Percentiles rank a stretch among this genome's conserved stretches.
Conservation (phyloP, 1,284 basidiomycete genomes). For the Cutaneotrichosporon cutaneum region DNA sequence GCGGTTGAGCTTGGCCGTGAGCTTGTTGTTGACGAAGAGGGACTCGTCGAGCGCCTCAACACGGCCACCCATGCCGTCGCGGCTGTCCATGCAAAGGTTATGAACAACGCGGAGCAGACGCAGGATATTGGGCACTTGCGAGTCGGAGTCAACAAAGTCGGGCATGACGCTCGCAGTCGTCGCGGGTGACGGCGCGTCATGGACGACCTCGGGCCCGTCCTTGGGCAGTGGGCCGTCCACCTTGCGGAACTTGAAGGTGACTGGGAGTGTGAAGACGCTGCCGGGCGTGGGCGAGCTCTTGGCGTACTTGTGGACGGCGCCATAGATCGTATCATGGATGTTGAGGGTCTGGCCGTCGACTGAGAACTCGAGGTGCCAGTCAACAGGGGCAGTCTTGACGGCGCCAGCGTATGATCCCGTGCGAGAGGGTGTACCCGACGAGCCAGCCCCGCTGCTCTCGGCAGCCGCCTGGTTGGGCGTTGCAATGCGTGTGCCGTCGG, state of each 20-base stretch:
- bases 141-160: conserved; percentile 77
- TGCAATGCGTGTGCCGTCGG: conserved; percentile 87
- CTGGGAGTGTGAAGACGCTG: conserved; percentile 29
- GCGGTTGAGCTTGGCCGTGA: conserved; percentile 95
- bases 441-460: conserved; percentile 26
- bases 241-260: conserved; percentile 82
- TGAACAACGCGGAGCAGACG: conserved; percentile 84
- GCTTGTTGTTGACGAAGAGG: conserved; percentile 94
- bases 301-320: conserved; percentile 71
- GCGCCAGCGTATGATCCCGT: conserved; percentile 86
- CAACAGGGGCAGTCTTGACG: conserved; percentile 82
- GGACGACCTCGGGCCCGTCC: conserved; percentile 6
- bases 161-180: conserved; percentile 51
- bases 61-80: conserved; percentile 24
- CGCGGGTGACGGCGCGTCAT: conserved; percentile 34
- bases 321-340: conserved; percentile 89
- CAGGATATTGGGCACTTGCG: conserved; percentile 84
- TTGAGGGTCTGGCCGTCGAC: conserved; percentile 82
- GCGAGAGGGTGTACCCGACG: conserved; percentile 50
- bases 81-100: conserved; percentile 64
- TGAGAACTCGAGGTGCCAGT: conserved; percentile 96
- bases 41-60: conserved; percentile 61
- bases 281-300: conserved; percentile 13
- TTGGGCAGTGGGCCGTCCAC: conserved; percentile 73
- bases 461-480: conserved; percentile 64